phyloP scores from a whole-genome alignment of 1,284 basidiomycete species.

The Thecaphora frezii region DNA sequence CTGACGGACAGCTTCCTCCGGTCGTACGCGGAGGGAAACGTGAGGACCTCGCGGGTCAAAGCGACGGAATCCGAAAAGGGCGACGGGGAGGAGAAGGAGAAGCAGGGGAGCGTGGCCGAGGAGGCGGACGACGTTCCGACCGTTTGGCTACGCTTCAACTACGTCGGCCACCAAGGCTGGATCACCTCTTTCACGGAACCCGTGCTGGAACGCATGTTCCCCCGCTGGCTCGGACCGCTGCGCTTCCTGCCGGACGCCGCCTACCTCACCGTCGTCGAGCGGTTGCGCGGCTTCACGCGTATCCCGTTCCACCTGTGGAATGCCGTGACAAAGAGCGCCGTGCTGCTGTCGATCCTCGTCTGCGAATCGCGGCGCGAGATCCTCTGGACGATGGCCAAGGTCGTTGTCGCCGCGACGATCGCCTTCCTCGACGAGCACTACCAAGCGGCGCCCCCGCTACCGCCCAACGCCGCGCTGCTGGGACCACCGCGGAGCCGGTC shows the following conservation, averaged over 20 bases:
- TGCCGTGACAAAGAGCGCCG: conserved; percentile 13
- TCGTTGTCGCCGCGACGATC: conserved; percentile 15
- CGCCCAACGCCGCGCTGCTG: conserved; percentile 18
- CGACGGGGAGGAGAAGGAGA: too few relatives aligned
- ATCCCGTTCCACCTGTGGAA: conserved; percentile 23
- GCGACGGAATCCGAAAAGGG: too few relatives aligned
- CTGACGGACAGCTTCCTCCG: too few relatives aligned
- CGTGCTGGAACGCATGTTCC: conserved; percentile 17
- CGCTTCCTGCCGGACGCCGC: conserved; percentile 20
- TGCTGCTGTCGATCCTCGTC: conserved; percentile 24
- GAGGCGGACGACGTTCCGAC: conserved; percentile 2
- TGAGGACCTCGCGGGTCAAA: too few relatives aligned
- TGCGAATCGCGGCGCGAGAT: conserved; percentile 23
- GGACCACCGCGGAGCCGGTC: conserved; percentile 14
- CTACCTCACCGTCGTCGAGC: conserved; percentile 13
- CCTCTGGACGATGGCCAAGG: conserved; percentile 22
- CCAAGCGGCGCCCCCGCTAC: conserved; percentile 21
- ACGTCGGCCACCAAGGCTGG: conserved; percentile 1
- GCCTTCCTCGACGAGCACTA: conserved; percentile 24
- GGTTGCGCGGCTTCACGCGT: conserved; percentile 15
- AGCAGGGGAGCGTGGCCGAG: too few relatives aligned
- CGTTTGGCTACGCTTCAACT: conserved; percentile 18
- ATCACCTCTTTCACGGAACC: conserved; percentile 1
- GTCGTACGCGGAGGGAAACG: too few relatives aligned
- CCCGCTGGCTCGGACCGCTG: conserved; percentile 24